These are phyloP conservation scores for Solanum chacoense DNA, from an alignment of 305 asterid species.

Conservation along the genomic window DNA sequence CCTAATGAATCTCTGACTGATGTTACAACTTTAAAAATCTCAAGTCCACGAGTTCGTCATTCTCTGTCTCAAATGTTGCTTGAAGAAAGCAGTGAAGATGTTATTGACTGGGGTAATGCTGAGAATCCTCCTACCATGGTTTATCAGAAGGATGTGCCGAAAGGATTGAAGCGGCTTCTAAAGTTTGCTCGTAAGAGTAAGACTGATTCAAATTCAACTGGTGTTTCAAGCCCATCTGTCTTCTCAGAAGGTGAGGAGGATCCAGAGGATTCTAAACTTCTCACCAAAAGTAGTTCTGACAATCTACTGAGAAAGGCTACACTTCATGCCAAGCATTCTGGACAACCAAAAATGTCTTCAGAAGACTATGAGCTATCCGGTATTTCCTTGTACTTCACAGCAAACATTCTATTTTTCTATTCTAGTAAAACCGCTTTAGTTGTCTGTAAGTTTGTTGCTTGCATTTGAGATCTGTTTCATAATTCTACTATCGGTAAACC, in stretches of 20 bases:
- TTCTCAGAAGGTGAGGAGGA: constrained; percentile 98
- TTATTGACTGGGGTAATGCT: constrained; percentile 83
- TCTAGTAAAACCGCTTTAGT: background rate
- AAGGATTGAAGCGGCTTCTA: constrained; percentile 87
- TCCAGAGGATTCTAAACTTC: constrained; percentile 51
- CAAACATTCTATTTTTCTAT: background rate
- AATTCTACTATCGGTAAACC: background rate
- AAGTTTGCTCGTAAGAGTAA: constrained; percentile 94
- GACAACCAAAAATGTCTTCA: constrained; percentile 24
- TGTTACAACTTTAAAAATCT: constrained; percentile 32
- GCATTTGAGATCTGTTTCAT: background rate
- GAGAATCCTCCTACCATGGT: constrained; percentile 76
- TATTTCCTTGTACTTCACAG: constrained; percentile 13
- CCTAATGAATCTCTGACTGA: constrained; percentile 31
- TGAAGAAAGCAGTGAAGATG: constrained; percentile 78
- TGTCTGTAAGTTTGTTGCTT: background rate
- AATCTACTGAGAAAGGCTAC: constrained; percentile 71
- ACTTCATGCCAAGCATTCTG: constrained; percentile 53
- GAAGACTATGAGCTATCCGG: constrained; percentile 33
- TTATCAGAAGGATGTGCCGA: constrained; percentile 80
- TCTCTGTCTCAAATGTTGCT: constrained; percentile 98
- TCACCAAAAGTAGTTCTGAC: constrained; percentile 46
- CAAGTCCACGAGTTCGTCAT: constrained; percentile 85
- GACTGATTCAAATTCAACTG: constrained; percentile 53
- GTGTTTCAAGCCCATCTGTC: constrained; percentile 71